phyloP scores from a whole-genome alignment of 139 green algal genomes.

The Microglena sp. region DNA sequence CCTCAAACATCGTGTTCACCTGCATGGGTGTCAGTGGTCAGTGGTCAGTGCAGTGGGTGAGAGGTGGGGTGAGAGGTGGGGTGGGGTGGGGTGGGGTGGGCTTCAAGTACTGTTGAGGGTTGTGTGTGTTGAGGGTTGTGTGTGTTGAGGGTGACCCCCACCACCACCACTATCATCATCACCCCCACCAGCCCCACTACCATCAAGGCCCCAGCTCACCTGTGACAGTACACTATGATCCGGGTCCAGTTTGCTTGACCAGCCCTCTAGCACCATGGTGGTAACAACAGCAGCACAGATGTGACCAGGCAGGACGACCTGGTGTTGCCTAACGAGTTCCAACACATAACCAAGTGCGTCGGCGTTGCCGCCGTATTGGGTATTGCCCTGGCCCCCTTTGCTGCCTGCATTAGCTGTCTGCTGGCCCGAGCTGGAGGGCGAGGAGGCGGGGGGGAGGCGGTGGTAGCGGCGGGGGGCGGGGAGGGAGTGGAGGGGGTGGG shows the following conservation, averaged over 20 bases:
- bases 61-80: too few relatives aligned
- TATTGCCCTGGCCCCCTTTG: too few relatives aligned
- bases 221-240: conserved; percentile 51
- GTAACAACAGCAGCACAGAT: conserved; percentile 82
- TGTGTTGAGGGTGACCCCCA: not conserved
- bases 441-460: too few relatives aligned
- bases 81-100: too few relatives aligned
- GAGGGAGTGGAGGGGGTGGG: too few relatives aligned
- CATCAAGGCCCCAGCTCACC: conserved; percentile 11
- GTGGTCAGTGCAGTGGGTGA: too few relatives aligned
- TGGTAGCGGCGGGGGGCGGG: too few relatives aligned
- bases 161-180: not conserved
- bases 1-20: too few relatives aligned
- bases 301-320: conserved; percentile 69
- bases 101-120: conserved; percentile 7
- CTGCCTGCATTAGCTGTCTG: too few relatives aligned
- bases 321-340: conserved; percentile 66
- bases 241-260: conserved; percentile 63
- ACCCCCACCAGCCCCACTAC: too few relatives aligned
- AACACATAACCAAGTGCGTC: conserved; percentile 64
- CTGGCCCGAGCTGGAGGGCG: too few relatives aligned
- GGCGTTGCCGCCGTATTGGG: conserved; percentile 34
- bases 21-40: too few relatives aligned
- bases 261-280: conserved; percentile 82
- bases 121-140: not conserved